Evolutionary conservation across 1,284 basidiomycete genomes (phyloP), one percentile per base, ranked within the genome.

Genomic region (Termitomyces sp.): DNA sequence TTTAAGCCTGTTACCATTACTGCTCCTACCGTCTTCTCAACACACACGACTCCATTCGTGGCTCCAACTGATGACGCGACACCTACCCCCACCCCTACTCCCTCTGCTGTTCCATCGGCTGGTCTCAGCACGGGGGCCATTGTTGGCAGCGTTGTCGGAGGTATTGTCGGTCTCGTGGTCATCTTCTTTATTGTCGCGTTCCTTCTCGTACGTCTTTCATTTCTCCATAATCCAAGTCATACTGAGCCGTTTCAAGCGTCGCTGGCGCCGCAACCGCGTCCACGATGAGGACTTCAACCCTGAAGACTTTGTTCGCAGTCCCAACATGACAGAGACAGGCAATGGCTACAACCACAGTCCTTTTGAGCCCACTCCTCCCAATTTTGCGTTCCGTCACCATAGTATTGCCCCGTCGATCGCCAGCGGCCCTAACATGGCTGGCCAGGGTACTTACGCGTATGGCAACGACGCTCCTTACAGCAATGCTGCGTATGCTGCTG

Each of bases 91-190:
- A 59, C 36, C 44, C 8, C 63, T 21, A 59, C 63, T 19, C 52
- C 52, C 24, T 59, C 65, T 21, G 54, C 49, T 28, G 46, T 55
- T 8, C 39, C 61, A n/a, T 62, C 64, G 30, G 61, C 67, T 13
- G 72, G 68, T 8, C 56, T 67, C 34, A 67, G 65, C 26, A 66
- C 69, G n/a, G 72, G 71, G n/a, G 54, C 69, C 30, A 61, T 74
- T 46, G 68, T 72, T n/a, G 72, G 72, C 4, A 67, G 68, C 41
- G 64, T 74, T 31, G 68, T 65, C 1, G 74, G 74, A 39, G 69
- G 61, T 38, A 62, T 76, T 28, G 63, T 64, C 13, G 74, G 63
- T 40, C 43, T 75, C 28, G 70, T 64, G 10, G 19, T 67, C 41
- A 56, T 76, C 40, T 66, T 62, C 24, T 62, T 73, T 40, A 49